A percentile compares a stretch with the other conserved stretches of the same genome.
Conservation (phyloP, 129 eudicot genomes). For the Chrysanthemum lavandulifolium region DNA sequence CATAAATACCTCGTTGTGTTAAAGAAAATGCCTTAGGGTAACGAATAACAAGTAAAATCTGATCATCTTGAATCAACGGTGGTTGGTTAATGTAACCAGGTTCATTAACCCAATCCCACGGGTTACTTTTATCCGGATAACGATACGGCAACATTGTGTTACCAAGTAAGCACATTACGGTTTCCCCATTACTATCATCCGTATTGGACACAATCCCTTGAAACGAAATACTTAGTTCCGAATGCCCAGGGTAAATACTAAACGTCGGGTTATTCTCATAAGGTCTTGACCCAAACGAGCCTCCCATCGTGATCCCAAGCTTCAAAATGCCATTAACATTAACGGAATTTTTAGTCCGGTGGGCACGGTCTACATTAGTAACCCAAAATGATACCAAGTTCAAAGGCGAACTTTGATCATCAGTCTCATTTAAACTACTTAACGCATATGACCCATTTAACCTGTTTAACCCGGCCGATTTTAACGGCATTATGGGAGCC, state of each 20-base stretch:
- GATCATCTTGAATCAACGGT: conserved; percentile 78
- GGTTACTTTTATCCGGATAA: conserved; percentile 55
- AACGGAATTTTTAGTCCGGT: conserved; percentile 50
- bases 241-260: conserved; percentile 61
- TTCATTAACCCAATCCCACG: conserved; percentile 88
- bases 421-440: conserved; percentile 12
- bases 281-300: conserved; percentile 46
- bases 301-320: conserved; percentile 52
- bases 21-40: conserved; percentile 62
- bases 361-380: conserved; percentile 62
- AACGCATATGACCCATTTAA: conserved; percentile 17
- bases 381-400: conserved; percentile 74
- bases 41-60: conserved; percentile 60
- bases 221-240: conserved; percentile 55
- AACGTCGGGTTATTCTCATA: conserved; percentile 46
- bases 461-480: conserved; percentile 3
- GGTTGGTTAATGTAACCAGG: conserved; percentile 70
- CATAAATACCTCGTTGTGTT: conserved; percentile 50
- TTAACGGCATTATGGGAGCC: conserved; percentile 79
- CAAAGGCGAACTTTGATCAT: conserved; percentile 40
- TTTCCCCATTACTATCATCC: conserved; percentile 54
- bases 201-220: conserved; percentile 76
- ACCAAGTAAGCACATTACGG: conserved; percentile 77
- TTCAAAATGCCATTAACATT: conserved; percentile 56
- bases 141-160: conserved; percentile 82